Base-by-base conservation (phyloP, 805 yeast species). In the Candida incommunis region DNA sequence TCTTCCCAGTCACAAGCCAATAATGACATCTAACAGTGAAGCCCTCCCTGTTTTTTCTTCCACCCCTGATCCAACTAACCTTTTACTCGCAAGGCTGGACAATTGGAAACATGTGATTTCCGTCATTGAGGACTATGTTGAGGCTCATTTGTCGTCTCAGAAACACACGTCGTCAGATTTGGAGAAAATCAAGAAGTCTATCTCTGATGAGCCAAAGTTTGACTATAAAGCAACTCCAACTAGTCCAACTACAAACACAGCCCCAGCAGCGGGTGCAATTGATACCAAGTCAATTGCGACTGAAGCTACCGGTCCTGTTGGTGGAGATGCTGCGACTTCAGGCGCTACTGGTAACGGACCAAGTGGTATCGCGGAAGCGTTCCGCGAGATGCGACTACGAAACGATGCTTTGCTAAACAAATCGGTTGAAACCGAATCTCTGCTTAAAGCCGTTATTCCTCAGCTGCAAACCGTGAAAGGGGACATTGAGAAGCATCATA, bases 401-500 rank as follows among this genome's bases (percentile, higher is more conserved):
- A 52, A 61, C 24, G 70, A 68, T 27, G 49, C 46, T 11, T 51
- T 67, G 24, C 51, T 62, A 43, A 60, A 57, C 43, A 58, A 64
- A 40, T 59, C 70, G 7, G 44, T 45, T 3, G 70, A 70, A 40
- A 59, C 67, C n/a, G 74, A 68, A 48, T 54, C 52, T 29, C 54
- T 65, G 44, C 54, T 70, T 48, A 61, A 57, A 49, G 43, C 58
- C 4, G 60, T 71, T 11, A 43, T 68, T 11, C 76, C 77, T 4
- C 69, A 65, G 43, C 55, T 74, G 43, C 71, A 67, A 41, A 60
- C 63, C 22, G 54, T 70, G 16, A 51, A 54, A 23, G 56, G 55
- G 7, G 74, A 71, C 45, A 53, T 74, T 41, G 62, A 61, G 22
- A 57, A 65, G 50, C 73, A 69, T 54, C 62, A 62, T 57, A 70